Conservation (phyloP, 2,329 filamentous ascomycete genomes). For the Fusarium acutatum region DNA sequence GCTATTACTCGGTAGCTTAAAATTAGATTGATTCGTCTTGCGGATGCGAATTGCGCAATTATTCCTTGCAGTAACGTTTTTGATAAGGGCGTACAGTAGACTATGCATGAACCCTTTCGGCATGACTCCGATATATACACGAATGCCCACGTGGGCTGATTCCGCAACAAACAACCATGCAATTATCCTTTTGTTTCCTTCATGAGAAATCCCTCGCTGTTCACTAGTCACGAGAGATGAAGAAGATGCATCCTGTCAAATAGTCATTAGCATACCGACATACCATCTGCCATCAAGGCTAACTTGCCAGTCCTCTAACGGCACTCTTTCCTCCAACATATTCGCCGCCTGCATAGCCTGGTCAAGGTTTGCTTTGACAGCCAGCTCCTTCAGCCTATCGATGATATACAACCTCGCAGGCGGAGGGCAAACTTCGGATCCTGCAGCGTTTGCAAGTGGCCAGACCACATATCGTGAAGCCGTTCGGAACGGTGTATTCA, state of each 20-base stretch:
- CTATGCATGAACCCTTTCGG: not conserved
- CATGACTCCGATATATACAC: not conserved
- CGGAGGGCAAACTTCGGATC: not conserved
- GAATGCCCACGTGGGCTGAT: not conserved
- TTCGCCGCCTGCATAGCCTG: not conserved
- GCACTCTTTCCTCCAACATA: conserved; percentile 2
- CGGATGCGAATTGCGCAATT: not conserved
- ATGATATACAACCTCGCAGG: conserved; percentile 1
- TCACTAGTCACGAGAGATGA: not conserved
- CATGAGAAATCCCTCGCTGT: not conserved
- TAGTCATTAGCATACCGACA: not conserved
- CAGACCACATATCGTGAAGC: not conserved
- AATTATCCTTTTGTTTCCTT: not conserved
- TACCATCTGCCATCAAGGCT: not conserved
- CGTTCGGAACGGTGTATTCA: not conserved
- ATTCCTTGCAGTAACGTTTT: not conserved
- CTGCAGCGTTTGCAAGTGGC: not conserved
- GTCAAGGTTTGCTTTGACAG: not conserved
- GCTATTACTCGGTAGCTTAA: not conserved
- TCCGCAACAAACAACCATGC: not conserved
- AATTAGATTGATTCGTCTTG: not conserved
- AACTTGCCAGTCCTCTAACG: not conserved
- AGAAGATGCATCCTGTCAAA: conserved; percentile 2
- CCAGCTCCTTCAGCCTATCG: not conserved
- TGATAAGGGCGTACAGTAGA: not conserved